These are phyloP conservation scores for Globisporangium paddicum DNA, from an alignment of 352 stramenopile species.

Conservation along the genomic window DNA sequence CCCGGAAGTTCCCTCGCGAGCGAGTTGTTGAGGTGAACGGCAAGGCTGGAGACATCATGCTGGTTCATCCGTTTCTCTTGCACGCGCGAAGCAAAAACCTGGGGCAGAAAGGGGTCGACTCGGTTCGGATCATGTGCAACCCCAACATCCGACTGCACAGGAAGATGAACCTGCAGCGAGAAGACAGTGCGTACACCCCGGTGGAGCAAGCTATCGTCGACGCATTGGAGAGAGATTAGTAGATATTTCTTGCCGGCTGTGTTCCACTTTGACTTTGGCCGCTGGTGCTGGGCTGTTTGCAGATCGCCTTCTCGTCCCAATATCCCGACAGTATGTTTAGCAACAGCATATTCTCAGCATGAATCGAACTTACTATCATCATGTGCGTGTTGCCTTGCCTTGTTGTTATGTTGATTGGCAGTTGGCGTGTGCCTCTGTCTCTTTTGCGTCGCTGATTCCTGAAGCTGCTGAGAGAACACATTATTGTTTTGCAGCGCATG, in stretches of 20 bases:
- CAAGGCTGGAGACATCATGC: conserved; percentile 66
- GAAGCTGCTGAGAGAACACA: conserved; percentile 23
- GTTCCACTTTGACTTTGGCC: neutral
- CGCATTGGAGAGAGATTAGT: conserved; percentile 11
- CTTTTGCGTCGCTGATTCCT: neutral
- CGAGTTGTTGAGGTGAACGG: conserved; percentile 64
- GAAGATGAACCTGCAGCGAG: conserved; percentile 43
- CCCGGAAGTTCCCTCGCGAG: conserved; percentile 22
- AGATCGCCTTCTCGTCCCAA: neutral
- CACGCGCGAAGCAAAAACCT: conserved; percentile 76
- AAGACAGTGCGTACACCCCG: conserved; percentile 27
- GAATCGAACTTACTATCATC: too few relatives aligned
- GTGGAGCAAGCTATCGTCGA: conserved; percentile 41
- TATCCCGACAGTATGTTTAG: too few relatives aligned
- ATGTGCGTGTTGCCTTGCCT: too few relatives aligned
- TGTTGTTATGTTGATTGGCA: neutral
- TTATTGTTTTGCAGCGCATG: too few relatives aligned
- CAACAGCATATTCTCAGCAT: too few relatives aligned
- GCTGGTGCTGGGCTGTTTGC: neutral
- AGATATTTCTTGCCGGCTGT: neutral
- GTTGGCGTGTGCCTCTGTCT: neutral
- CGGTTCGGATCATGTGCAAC: conserved; percentile 73
- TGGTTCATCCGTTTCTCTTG: conserved; percentile 77
- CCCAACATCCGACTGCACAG: conserved; percentile 45
- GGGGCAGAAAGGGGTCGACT: conserved; percentile 36